Evolutionary conservation across 257 asterid genomes (phyloP), one percentile per base, ranked within the genome.

Genomic region (Petunia axillaris): DNA sequence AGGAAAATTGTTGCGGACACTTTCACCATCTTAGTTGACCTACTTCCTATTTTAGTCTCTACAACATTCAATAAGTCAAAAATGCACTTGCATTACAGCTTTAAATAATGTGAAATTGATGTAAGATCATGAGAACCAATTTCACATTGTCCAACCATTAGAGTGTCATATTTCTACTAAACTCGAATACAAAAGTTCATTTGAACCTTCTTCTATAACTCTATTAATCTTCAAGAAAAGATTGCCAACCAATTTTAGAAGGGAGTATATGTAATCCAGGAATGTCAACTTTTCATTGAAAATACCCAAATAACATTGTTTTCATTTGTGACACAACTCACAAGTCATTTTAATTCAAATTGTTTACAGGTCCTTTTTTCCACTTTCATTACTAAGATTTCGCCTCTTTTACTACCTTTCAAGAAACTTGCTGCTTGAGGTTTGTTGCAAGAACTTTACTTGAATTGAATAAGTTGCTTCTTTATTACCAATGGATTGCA

Each of bases 321-420:
- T 70, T 70, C 0, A 46, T 10, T 70, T 70, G 57, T 14, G 39
- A n/a, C n/a, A 68, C 8, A 2, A n/a, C 4, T 16, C n/a, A 68
- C 8, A 2, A n/a, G 4, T 16, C 2, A 2, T 15, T 8, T 4
- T 8, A 37, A 38, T 38, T 68, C 16, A 68, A 44, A 67, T 43
- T 41, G 38, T 67, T 44, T 8, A 68, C 44, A 67, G 38, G 75
- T 43, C n/a, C 41, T 44, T 46, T 46, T 15, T 68, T 16, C 8
- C 75, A 41, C 38, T 40, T n/a, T 4, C 76, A n/a, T 68, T 68
- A n/a, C 74, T 65, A 65, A 14, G 76, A 4, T 68, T 7, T 41
- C 7, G 8, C 16, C 55, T 68, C 58, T 44, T 67, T 43, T 35
- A 67, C 8, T n/a, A 38, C 76, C 55, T 7, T n/a, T 67, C 54